Conservation (phyloP, 2,329 filamentous ascomycete species). For the Xylariaceae sp. region DNA sequence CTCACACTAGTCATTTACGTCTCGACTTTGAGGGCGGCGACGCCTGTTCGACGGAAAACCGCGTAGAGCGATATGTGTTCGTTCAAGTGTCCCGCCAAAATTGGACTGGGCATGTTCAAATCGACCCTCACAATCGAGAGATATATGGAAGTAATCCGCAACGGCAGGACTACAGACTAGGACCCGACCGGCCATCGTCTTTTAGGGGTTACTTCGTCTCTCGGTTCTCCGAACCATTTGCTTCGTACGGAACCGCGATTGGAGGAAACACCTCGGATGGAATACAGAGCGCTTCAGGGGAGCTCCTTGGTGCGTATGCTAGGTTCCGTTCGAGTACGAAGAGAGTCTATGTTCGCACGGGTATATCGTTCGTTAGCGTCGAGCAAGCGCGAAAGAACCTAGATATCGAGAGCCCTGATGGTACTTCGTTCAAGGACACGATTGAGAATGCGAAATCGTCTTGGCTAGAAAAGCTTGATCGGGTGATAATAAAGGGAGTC, state of each 20-base stretch:
- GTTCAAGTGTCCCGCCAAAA: conserved; percentile 49
- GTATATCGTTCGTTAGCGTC: conserved; percentile 50
- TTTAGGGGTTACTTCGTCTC: conserved; percentile 52
- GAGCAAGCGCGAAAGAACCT: conserved; percentile 50
- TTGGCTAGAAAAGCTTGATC: conserved; percentile 49
- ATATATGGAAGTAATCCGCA: conserved; percentile 49
- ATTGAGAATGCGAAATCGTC: conserved; percentile 44
- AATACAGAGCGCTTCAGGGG: conserved; percentile 34
- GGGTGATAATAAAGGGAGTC: conserved; percentile 46
- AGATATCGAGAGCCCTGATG: conserved; percentile 45
- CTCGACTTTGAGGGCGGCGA: conserved; percentile 40
- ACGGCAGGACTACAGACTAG: conserved; percentile 49
- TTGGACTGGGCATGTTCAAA: conserved; percentile 47
- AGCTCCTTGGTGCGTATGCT: conserved; percentile 43
- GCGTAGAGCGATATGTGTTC: conserved; percentile 41
- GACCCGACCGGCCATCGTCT: conserved; percentile 43
- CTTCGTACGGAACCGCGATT: conserved; percentile 40
- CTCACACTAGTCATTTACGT: conserved; percentile 46
- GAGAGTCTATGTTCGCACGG: conserved; percentile 48
- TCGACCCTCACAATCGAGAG: conserved; percentile 42
- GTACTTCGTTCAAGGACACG: conserved; percentile 41
- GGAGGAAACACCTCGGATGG: conserved; percentile 34
- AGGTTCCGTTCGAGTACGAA: conserved; percentile 37
- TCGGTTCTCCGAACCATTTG: conserved; percentile 48
- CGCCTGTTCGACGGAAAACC: not conserved